Percentiles rank a stretch among this genome's conserved stretches.
Conservation (phyloP, 192 early-diverging fungal genomes). For the Podochytrium sp. region DNA sequence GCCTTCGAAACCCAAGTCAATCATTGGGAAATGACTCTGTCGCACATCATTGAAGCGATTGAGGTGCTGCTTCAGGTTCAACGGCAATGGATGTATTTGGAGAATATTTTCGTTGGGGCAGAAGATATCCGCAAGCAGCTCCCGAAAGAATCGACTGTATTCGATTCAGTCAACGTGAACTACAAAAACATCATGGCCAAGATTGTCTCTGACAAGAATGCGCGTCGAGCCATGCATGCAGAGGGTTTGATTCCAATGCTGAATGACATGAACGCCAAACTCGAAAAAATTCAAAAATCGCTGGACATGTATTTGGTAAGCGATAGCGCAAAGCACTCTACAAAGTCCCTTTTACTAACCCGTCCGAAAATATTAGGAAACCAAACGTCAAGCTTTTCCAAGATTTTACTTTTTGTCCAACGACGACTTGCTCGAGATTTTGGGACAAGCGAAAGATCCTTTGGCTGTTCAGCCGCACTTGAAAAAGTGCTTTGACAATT, state of each 20-base stretch:
- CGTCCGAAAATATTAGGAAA: slow-evolving; percentile 42
- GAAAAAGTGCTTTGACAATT: slow-evolving; percentile 65
- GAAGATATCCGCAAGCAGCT: slow-evolving; percentile 67
- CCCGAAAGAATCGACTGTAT: slow-evolving; percentile 55
- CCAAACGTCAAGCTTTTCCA: slow-evolving; percentile 62
- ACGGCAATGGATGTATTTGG: slow-evolving; percentile 67
- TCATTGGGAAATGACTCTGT: slow-evolving; percentile 60
- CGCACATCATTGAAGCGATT: slow-evolving; percentile 57
- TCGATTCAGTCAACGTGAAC: slow-evolving; percentile 52
- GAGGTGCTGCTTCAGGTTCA: slow-evolving; percentile 59
- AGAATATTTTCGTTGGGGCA: slow-evolving; percentile 64
- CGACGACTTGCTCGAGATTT: slow-evolving; percentile 63
- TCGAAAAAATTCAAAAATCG: slow-evolving; percentile 67
- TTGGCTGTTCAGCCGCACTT: slow-evolving; percentile 64
- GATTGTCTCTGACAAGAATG: slow-evolving; percentile 54
- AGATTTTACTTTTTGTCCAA: slow-evolving; percentile 68
- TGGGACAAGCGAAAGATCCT: slow-evolving; percentile 64
- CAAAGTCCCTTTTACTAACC: not conserved
- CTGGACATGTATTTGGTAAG: slow-evolving; percentile 62
- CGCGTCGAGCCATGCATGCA: slow-evolving; percentile 50
- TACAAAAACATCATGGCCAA: slow-evolving; percentile 54
- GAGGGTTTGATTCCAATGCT: slow-evolving; percentile 50
- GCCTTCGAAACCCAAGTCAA: slow-evolving; percentile 62
- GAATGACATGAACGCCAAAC: slow-evolving; percentile 59
- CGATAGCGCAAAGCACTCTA: not conserved